phyloP scores from a whole-genome alignment of 1,284 basidiomycete species.

The Ceratobasidium sp. region DNA sequence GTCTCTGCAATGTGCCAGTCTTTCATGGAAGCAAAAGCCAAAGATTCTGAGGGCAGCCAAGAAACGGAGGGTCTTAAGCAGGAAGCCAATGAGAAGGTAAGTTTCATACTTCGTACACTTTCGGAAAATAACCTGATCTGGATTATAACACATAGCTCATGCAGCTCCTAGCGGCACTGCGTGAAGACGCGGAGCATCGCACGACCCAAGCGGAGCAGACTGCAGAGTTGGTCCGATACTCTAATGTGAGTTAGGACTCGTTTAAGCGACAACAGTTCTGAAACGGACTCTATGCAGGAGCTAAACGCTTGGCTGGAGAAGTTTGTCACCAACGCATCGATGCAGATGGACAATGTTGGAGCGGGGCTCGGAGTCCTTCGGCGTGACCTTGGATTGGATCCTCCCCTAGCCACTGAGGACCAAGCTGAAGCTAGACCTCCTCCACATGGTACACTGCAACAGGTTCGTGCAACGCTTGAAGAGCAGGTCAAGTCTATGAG shows the following conservation, averaged over 20 bases:
- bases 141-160: neutral
- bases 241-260: neutral
- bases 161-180: slow-evolving; percentile 15
- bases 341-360: slow-evolving; percentile 72
- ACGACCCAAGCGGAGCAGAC: slow-evolving; percentile 24
- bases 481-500: slow-evolving; percentile 59
- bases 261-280: neutral
- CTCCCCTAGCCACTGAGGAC: slow-evolving; percentile 41
- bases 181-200: slow-evolving; percentile 27
- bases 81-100: slow-evolving; percentile 10
- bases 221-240: slow-evolving; percentile 25
- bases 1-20: slow-evolving; percentile 33
- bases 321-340: slow-evolving; percentile 77
- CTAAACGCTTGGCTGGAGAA: slow-evolving; percentile 74
- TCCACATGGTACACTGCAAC: slow-evolving; percentile 45
- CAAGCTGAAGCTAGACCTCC: slow-evolving; percentile 4
- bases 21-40: neutral
- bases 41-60: neutral
- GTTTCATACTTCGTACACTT: neutral
- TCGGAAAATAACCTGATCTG: neutral
- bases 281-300: slow-evolving; percentile 49
- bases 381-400: slow-evolving; percentile 40
- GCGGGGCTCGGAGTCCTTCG: slow-evolving; percentile 66
- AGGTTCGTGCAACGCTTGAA: slow-evolving; percentile 52
- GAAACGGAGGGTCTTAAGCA: slow-evolving; percentile 1